phyloP scores from a whole-genome alignment of 176 grass and related monocot species.

The Oryza officinalis region DNA sequence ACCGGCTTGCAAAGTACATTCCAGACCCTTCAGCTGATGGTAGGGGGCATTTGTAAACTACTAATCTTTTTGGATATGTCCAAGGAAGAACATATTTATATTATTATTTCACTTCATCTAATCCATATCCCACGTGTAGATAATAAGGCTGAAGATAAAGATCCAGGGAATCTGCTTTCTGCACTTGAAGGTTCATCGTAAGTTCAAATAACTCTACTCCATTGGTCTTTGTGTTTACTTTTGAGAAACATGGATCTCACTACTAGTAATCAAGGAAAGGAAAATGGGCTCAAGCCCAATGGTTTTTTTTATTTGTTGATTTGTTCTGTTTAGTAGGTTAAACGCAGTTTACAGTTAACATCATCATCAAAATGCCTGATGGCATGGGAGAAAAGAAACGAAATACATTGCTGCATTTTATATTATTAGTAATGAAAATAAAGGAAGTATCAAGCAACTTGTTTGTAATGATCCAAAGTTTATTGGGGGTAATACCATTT shows the following conservation, averaged over 20 bases:
- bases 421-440: not conserved
- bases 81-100: not conserved
- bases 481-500: not conserved
- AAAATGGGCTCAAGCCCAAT: not conserved
- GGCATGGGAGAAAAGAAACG: not conserved
- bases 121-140: slow-evolving; percentile 28
- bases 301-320: not conserved
- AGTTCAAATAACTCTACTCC: slow-evolving; percentile 36
- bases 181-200: slow-evolving; percentile 72
- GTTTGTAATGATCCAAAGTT: not conserved
- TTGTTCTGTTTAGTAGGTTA: not conserved
- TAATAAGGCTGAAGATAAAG: slow-evolving; percentile 64
- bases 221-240: not conserved
- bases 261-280: not conserved
- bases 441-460: not conserved
- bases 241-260: not conserved
- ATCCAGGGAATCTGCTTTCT: slow-evolving; percentile 50
- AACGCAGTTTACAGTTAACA: not conserved
- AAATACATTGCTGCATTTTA: not conserved
- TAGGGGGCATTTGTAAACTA: slow-evolving; percentile 34
- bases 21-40: slow-evolving; percentile 70
- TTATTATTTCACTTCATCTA: not conserved
- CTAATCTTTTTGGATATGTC: not conserved
- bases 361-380: not conserved
- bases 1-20: slow-evolving; percentile 80